Base-by-base conservation (phyloP, 176 grass and related monocot genomes). In the Luzula sylvatica region DNA sequence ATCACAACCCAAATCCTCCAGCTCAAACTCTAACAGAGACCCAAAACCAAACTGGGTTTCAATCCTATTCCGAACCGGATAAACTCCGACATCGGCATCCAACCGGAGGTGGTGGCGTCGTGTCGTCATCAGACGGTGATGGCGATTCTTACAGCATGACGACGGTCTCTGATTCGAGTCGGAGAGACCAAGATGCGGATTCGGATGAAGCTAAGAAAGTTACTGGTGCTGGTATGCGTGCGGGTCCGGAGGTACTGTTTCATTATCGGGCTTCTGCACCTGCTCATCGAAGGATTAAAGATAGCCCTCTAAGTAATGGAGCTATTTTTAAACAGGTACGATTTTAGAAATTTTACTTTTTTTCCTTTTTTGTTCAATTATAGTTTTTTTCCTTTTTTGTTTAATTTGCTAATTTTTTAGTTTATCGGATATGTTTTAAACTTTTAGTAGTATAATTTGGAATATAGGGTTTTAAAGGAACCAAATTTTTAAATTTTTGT, bases 241-340 rank as follows among this genome's bases (percentile, higher is more conserved):
- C 32, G 49, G 21, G 56, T 25, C 12, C 16, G 56, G 55, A 71
- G 23, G 53, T 49, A 56, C 8, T 71, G 71, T 50, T 76, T 23
- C 61, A 66, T 26, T 86, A 50, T 43, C 70, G 92, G 46, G 81
- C 81, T 49, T 86, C 92, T 44, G 67, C 74, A 30, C 85, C 92
- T 23, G 81, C 81, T 6, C 92, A 96, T 75, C 58, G 71, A 25
- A 59, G 46, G 20, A 72, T 96, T 52, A 96, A 72, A 65, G 92
- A 96, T 54, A 96, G 92, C 65, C 83, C 92, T 20, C 68, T 96
- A 41, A 96, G 92, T 67, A 89, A 85, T 27, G 84, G 86, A 76
- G 74, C 81, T 52, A 89, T 96, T 61, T 96, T 96, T 69, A 76
- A 30, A 14, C 92, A 96, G 81, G 92, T 96, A n/a, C 47, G 26